phyloP scores from a whole-genome alignment of 179 eudicot species.

The Corrigiola litoralis region DNA sequence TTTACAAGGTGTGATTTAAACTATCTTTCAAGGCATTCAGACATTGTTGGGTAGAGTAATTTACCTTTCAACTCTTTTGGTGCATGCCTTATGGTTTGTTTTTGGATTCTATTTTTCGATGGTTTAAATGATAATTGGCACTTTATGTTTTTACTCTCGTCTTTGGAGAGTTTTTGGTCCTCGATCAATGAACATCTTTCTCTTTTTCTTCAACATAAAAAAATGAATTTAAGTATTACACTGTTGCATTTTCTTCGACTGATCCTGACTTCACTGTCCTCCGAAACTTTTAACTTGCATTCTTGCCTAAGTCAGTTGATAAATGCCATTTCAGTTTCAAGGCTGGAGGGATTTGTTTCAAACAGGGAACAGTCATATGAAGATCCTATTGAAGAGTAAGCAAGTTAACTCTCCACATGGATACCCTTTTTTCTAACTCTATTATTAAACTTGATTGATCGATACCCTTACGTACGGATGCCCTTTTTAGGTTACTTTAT shows the following conservation, averaged over 20 bases:
- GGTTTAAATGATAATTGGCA: too few species aligned
- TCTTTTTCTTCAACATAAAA: too few species aligned
- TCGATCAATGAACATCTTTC: too few species aligned
- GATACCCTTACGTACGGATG: conserved; percentile 15
- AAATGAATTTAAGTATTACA: neutral
- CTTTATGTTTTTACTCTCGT: too few species aligned
- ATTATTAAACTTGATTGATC: conserved; percentile 2
- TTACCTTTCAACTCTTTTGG: too few species aligned
- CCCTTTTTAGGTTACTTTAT: conserved; percentile 70
- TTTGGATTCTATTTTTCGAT: too few species aligned
- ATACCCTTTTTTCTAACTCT: conserved; percentile 4
- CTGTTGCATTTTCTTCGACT: neutral
- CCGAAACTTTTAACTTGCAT: neutral
- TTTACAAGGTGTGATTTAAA: too few species aligned
- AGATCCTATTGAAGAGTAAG: conserved; percentile 99
- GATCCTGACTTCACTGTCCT: neutral
- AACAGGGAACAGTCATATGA: conserved; percentile 97
- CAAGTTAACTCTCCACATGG: conserved; percentile 12
- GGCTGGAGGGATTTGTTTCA: conserved; percentile 99
- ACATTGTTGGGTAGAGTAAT: too few species aligned
- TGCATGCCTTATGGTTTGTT: too few species aligned
- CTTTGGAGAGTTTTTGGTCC: too few species aligned
- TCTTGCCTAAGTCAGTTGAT: conserved; percentile 30
- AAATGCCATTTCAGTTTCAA: conserved; percentile 70
- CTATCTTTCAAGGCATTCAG: too few species aligned